phyloP scores from a whole-genome alignment of 148 eudicot genomes.

The Camellia sinensis region DNA sequence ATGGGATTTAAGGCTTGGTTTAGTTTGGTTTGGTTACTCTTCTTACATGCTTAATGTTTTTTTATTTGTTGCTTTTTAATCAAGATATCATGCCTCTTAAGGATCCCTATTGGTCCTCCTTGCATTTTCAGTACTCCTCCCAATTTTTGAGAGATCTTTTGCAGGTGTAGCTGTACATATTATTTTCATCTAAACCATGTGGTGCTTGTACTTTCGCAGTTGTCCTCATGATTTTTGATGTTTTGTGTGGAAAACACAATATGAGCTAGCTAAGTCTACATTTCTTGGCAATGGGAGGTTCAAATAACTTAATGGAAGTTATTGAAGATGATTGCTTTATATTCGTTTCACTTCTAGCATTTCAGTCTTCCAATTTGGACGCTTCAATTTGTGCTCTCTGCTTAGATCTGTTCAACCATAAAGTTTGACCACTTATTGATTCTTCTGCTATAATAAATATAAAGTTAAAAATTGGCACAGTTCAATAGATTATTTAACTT shows the following conservation, averaged over 20 bases:
- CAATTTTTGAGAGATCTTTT: not conserved
- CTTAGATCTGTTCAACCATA: not conserved
- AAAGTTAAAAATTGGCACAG: not conserved
- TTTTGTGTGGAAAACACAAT: not conserved
- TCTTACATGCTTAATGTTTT: too few species aligned
- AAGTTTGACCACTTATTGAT: not conserved
- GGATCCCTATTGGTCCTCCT: not conserved
- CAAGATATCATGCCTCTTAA: not conserved
- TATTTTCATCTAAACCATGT: not conserved
- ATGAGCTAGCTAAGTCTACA: not conserved
- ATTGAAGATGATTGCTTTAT: not conserved
- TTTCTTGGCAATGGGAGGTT: not conserved
- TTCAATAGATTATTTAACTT: not conserved
- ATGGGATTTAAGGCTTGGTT: too few species aligned
- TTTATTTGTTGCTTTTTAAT: too few species aligned
- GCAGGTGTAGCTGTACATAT: not conserved
- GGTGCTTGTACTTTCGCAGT: not conserved
- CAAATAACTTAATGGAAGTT: not conserved
- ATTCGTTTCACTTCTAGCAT: not conserved
- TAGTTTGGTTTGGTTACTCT: too few species aligned
- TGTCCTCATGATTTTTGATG: not conserved
- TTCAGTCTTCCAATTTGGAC: not conserved
- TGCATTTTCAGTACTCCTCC: too few species aligned
- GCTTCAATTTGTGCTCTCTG: slow-evolving; percentile 4
- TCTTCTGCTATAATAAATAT: not conserved